Conservation (phyloP, 805 yeast genomes). For the Saturnispora silvae region DNA sequence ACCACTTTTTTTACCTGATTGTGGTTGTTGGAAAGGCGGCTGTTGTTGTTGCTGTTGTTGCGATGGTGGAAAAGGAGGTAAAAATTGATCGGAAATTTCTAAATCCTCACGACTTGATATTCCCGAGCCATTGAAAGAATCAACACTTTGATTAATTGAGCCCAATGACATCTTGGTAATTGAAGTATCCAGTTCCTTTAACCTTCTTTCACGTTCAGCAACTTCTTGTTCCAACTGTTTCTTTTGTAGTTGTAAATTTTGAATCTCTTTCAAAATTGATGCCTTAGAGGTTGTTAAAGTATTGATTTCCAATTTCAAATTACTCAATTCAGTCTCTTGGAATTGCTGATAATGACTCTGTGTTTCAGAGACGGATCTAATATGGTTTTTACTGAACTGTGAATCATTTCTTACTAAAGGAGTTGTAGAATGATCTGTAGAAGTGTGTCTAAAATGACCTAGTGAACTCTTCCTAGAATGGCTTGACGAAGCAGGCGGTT, state of each 20-base stretch:
- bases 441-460: slow-evolving; percentile 23
- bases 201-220: slow-evolving; percentile 12
- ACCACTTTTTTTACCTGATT: slow-evolving; percentile 9
- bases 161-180: slow-evolving; percentile 6
- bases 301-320: slow-evolving; percentile 31
- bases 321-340: slow-evolving; percentile 31
- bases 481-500: background rate
- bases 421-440: slow-evolving; percentile 28
- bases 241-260: slow-evolving; percentile 37
- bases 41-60: background rate
- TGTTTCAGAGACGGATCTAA: slow-evolving; percentile 37
- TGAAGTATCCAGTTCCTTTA: slow-evolving; percentile 12
- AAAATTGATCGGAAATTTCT: background rate
- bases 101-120: slow-evolving; percentile 9
- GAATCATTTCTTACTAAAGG: slow-evolving; percentile 33
- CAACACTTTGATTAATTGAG: slow-evolving; percentile 5
- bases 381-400: slow-evolving; percentile 26
- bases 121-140: slow-evolving; percentile 7
- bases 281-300: slow-evolving; percentile 32
- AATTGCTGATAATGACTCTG: slow-evolving; percentile 10
- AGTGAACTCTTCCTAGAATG: background rate
- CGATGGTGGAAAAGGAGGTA: too few relatives aligned
- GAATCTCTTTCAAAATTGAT: slow-evolving; percentile 38
- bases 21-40: background rate
- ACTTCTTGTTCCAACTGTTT: slow-evolving; percentile 38